Conservation (phyloP, 805 yeast genomes). For the Yarrowia alimentaria region DNA sequence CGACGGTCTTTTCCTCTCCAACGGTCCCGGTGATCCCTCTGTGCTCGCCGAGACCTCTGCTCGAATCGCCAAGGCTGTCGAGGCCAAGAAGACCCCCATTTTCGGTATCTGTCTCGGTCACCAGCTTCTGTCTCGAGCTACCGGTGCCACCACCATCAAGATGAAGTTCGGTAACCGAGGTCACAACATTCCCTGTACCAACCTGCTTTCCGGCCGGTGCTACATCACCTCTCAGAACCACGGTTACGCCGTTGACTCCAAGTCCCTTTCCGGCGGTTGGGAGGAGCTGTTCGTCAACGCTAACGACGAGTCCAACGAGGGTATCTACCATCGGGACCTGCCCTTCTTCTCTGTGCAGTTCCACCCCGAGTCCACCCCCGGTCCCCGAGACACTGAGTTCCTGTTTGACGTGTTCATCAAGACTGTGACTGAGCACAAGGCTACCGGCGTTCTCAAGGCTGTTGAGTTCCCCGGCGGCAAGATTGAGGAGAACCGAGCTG, state of each 20-base stretch:
- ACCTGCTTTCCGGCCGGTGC: slow-evolving; percentile 84
- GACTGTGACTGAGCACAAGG: slow-evolving; percentile 58
- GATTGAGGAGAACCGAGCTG: slow-evolving; percentile 66
- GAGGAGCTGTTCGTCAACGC: slow-evolving; percentile 92
- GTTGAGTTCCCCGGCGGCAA: slow-evolving; percentile 91
- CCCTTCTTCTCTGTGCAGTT: slow-evolving; percentile 98
- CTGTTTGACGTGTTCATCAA: slow-evolving; percentile 89
- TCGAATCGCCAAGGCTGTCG: slow-evolving; percentile 57
- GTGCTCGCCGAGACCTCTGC: slow-evolving; percentile 68
- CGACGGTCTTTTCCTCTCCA: slow-evolving; percentile 94
- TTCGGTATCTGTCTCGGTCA: slow-evolving; percentile 98
- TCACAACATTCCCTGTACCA: slow-evolving; percentile 95
- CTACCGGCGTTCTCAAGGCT: slow-evolving; percentile 56
- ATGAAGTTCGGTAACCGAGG: slow-evolving; percentile 98
- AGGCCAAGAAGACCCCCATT: slow-evolving; percentile 74
- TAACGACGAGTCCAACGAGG: slow-evolving; percentile 97
- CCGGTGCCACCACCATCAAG: slow-evolving; percentile 90
- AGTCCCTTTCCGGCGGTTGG: slow-evolving; percentile 77
- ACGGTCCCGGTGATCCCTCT: slow-evolving; percentile 99
- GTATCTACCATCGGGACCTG: slow-evolving; percentile 83
- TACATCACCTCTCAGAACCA: slow-evolving; percentile 99
- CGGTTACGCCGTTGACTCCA: slow-evolving; percentile 91
- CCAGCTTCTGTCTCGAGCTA: slow-evolving; percentile 90
- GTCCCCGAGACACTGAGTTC: slow-evolving; percentile 98
- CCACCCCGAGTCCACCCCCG: slow-evolving; percentile 99